These are phyloP conservation scores for Auricularia sp. DNA, from an alignment of 768 basidiomycete species.

Conservation along the genomic window DNA sequence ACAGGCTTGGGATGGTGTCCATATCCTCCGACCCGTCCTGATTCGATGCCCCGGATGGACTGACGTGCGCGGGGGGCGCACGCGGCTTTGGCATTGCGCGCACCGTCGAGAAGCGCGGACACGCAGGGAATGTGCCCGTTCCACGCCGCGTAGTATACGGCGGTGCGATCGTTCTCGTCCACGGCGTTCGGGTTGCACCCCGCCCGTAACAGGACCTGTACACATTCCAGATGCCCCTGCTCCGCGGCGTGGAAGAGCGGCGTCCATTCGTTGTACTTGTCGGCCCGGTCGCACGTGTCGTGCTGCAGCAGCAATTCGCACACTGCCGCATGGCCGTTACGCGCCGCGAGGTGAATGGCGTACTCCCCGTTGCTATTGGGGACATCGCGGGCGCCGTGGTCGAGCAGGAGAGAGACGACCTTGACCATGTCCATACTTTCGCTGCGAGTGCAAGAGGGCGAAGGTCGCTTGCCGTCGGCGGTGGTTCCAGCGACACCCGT, in stretches of 20 bases:
- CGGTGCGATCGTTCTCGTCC: constrained; percentile 78
- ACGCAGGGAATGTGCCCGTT: constrained; percentile 74
- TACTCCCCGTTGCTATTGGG: constrained; percentile 95
- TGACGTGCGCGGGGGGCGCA: constrained; percentile 7
- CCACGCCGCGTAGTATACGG: constrained; percentile 95
- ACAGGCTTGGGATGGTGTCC: constrained; percentile 89
- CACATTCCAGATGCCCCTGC: constrained; percentile 66
- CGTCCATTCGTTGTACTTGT: constrained; percentile 98
- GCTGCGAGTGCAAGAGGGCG: constrained; percentile 86
- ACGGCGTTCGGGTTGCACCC: constrained; percentile 62
- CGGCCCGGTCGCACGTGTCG: constrained; percentile 74
- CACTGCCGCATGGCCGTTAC: constrained; percentile 81
- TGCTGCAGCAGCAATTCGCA: constrained; percentile 65
- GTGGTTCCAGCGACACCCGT: constrained; percentile 52
- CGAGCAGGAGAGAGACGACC: constrained; percentile 66
- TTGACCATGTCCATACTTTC: constrained; percentile 78
- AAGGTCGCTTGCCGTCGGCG: constrained; percentile 51
- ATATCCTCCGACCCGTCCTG: constrained; percentile 55
- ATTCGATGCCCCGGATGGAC: constrained; percentile 15
- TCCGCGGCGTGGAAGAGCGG: constrained; percentile 92
- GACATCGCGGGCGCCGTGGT: constrained; percentile 64
- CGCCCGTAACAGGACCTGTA: constrained; percentile 68
- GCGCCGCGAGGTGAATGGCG: constrained; percentile 90
- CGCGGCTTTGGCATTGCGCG: constrained; percentile 10
- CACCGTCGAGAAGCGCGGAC: constrained; percentile 42